Percentiles rank a stretch among this genome's conserved stretches.
These are phyloP conservation scores for Leptographium wingfieldii DNA, from an alignment of 2,329 filamentous ascomycete species.

Conservation along the genomic window DNA sequence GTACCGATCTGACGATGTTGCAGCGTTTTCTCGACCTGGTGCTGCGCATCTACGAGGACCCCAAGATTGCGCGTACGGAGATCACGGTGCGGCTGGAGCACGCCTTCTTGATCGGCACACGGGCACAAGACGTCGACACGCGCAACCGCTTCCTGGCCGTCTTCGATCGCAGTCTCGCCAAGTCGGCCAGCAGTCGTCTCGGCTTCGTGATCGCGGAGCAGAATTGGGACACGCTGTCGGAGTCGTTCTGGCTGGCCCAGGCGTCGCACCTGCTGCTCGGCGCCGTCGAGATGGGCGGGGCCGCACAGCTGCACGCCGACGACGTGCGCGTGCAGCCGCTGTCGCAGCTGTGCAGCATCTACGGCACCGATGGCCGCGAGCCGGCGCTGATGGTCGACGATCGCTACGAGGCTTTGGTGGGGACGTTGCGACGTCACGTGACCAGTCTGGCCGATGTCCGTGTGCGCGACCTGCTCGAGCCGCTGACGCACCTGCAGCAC, in stretches of 20 bases:
- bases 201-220: slow-evolving; percentile 83
- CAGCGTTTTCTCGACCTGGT: slow-evolving; percentile 92
- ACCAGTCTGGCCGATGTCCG: slow-evolving; percentile 74
- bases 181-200: slow-evolving; percentile 76
- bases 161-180: slow-evolving; percentile 89
- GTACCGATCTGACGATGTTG: slow-evolving; percentile 70
- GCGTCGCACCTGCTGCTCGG: slow-evolving; percentile 88
- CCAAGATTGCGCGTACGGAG: slow-evolving; percentile 88
- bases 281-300: slow-evolving; percentile 73
- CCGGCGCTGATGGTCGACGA: slow-evolving; percentile 66
- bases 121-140: slow-evolving; percentile 91
- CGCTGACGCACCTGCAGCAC: slow-evolving; percentile 84
- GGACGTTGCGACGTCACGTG: slow-evolving; percentile 71
- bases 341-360: slow-evolving; percentile 60
- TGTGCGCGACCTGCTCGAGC: slow-evolving; percentile 78
- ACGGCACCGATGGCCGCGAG: slow-evolving; percentile 54
- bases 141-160: slow-evolving; percentile 93
- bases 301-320: slow-evolving; percentile 64
- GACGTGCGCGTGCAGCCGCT: slow-evolving; percentile 72
- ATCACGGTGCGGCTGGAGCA: slow-evolving; percentile 96
- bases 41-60: slow-evolving; percentile 95
- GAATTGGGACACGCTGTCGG: slow-evolving; percentile 91
- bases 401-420: slow-evolving; percentile 67
- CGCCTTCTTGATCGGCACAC: slow-evolving; percentile 89
- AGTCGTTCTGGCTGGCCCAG: slow-evolving; percentile 95